Percentiles rank a stretch among this genome's conserved stretches.
Conservation (phyloP, 371 early-diverging fungal genomes). For the Quaeritorhiza haematococci region DNA sequence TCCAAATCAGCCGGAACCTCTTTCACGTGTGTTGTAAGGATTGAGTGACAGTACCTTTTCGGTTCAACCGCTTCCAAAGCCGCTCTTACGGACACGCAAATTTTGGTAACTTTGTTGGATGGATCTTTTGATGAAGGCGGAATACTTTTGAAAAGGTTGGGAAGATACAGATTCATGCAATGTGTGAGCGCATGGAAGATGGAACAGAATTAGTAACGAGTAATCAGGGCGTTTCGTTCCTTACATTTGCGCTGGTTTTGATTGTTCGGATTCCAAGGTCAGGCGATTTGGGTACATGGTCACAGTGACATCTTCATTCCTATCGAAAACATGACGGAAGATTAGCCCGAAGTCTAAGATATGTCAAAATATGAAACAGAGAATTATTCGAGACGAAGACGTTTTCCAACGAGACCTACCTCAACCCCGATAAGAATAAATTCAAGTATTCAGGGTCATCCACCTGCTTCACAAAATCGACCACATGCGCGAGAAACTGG, state of each 20-base stretch:
- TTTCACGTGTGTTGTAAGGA: conserved; percentile 82
- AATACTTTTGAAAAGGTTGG: no score
- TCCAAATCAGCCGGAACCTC: conserved; percentile 82
- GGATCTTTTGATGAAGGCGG: no score
- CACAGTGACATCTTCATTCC: conserved; percentile 61
- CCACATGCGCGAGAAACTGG: conserved; percentile 62
- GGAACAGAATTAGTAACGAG: no score
- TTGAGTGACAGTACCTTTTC: conserved; percentile 66
- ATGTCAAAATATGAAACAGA: not conserved
- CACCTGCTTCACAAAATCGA: conserved; percentile 69
- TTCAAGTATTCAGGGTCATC: conserved; percentile 82
- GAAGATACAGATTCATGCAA: no score
- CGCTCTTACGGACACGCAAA: conserved; percentile 70
- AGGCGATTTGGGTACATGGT: conserved; percentile 73
- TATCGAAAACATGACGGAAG: conserved; percentile 10
- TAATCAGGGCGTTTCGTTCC: no score
- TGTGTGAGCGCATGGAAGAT: no score
- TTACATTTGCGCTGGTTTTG: no score
- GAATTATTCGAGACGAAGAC: not conserved
- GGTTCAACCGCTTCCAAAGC: conserved; percentile 58
- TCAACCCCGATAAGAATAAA: conserved; percentile 78
- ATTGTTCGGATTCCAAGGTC: no score
- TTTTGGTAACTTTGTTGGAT: conserved; percentile 64
- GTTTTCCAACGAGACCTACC: conserved; percentile 24
- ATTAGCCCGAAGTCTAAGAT: not conserved